Evolutionary conservation across 2,329 filamentous ascomycete genomes (phyloP).

Genomic region (Cercospora canescens): DNA sequence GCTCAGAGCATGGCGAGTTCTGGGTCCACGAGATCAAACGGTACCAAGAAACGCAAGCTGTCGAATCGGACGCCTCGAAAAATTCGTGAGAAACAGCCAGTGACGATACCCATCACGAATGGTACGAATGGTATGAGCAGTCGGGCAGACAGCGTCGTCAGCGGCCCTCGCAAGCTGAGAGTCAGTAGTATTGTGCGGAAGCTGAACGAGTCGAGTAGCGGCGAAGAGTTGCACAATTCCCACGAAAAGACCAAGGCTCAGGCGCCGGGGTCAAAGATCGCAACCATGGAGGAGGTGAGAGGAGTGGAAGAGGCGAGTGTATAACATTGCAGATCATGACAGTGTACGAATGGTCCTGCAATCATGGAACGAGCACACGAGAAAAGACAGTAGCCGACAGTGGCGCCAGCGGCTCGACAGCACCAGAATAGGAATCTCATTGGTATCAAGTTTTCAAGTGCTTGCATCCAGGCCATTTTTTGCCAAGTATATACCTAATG

Average conservation of each 20-base stretch:
- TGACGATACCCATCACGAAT: background rate
- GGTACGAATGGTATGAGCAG: constrained; percentile 3
- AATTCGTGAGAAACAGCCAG: constrained; percentile 7
- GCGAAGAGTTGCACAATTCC: background rate
- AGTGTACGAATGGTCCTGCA: background rate
- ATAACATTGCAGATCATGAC: background rate
- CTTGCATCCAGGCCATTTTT: background rate
- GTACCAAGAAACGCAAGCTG: constrained; percentile 15
- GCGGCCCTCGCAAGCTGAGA: constrained; percentile 20
- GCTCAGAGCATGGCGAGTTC: background rate
- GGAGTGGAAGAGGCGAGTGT: background rate
- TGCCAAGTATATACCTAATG: background rate
- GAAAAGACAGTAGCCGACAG: background rate
- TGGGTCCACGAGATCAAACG: background rate
- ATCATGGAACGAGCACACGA: too few species aligned
- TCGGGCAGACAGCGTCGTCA: constrained; percentile 14
- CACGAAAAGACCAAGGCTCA: background rate
- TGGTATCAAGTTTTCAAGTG: background rate
- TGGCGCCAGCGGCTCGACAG: background rate
- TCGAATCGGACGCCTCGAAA: constrained; percentile 13
- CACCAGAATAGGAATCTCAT: background rate
- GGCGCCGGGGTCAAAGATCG: background rate
- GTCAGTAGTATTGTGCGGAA: constrained; percentile 16
- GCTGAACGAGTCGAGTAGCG: constrained; percentile 7
- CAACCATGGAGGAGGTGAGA: background rate